phyloP scores from a whole-genome alignment of 345 rosid genomes.

The Noccaea bulbosa region DNA sequence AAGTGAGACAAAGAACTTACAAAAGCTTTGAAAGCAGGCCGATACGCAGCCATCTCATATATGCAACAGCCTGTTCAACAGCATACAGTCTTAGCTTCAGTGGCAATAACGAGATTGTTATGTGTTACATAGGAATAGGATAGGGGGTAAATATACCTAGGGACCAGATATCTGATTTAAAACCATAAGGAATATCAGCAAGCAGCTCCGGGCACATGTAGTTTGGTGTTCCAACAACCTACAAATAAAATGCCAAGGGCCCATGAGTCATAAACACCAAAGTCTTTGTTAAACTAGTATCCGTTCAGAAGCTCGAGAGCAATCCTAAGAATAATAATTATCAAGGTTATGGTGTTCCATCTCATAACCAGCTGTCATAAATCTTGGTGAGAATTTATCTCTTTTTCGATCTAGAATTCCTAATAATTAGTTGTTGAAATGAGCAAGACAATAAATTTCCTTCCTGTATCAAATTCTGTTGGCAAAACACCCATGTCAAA shows the following conservation, averaged over 20 bases:
- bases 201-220: conserved; percentile 99
- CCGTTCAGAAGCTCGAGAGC: conserved; percentile 12
- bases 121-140: neutral
- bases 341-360: neutral
- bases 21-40: conserved; percentile 98
- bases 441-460: neutral
- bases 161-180: conserved; percentile 99
- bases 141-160: conserved; percentile 58
- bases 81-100: conserved; percentile 37
- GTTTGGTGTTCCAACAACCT: conserved; percentile 99
- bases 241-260: conserved; percentile 36
- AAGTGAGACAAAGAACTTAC: conserved; percentile 54
- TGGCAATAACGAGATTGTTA: conserved; percentile 18
- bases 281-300: conserved; percentile 20
- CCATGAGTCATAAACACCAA: conserved; percentile 35
- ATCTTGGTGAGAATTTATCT: neutral
- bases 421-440: neutral
- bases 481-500: neutral
- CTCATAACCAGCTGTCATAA: neutral
- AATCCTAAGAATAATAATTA: conserved; percentile 11
- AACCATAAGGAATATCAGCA: conserved; percentile 98
- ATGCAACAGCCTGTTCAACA: conserved; percentile 87
- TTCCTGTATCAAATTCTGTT: conserved; percentile 11
- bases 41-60: conserved; percentile 99
- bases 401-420: neutral